Base-by-base conservation (phyloP, 2,329 filamentous ascomycete species). In the Fusarium clavum region DNA sequence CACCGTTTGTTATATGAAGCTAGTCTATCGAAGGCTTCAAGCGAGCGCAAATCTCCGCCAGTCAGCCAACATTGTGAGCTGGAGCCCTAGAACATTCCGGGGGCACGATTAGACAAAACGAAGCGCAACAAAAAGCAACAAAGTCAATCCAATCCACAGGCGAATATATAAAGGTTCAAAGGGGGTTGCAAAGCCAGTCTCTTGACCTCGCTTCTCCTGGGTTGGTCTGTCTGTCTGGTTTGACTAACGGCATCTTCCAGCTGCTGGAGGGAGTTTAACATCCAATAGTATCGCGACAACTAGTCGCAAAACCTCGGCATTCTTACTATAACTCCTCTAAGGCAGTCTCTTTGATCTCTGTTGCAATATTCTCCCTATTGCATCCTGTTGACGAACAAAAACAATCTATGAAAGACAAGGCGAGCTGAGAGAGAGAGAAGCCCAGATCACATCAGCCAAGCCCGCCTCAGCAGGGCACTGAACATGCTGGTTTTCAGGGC, bases 401-500 rank as follows among this genome's bases (percentile, higher is more conserved):
- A 43, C 34, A 18, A 45, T 27, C 56, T n/a, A 41, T 60, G 61
- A 27, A 22, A 22, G 47, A 32, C 44, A 49, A 61, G 47, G 58
- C 57, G 34, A 67, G 63, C 67, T 70, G 57, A 57, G 55, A 52
- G 46, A 47, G 16, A 47, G 16, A 44, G 30, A 44, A 51, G 45
- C 48, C 25, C 27, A 22, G 51, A 38, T 55, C 30, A 55, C 62
- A 32, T 30, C 54, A 20, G 34, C 30, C 32, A n/a, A 46, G 20
- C 29, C 40, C 34, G 60, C 32, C 18, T 11, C 30, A 48, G 32
- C 49, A 47, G 54, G 54, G 62, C 58, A 54, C 64, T 61, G 45
- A 68, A 69, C 45, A 74, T 74, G 72, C 72, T 73, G 59, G 64
- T 61, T 70, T 67, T 45, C 66, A 72, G 71, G 71, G 66, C 69